Base-by-base conservation (phyloP, 441 rosid species). In the Jatropha podagrica region DNA sequence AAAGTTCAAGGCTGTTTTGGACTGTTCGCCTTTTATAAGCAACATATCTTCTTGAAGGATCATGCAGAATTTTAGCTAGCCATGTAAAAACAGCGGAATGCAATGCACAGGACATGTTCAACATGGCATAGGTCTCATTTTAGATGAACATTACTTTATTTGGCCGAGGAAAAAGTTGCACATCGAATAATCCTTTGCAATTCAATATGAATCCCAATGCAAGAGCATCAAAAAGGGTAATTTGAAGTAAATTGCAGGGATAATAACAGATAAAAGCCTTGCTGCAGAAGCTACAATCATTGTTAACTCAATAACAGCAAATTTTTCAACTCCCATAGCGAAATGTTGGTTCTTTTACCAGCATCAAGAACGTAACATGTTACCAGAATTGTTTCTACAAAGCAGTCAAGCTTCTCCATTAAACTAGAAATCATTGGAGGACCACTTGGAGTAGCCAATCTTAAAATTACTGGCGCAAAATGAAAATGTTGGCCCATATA, bases 101-200 rank as follows among this genome's bases (percentile, higher is more conserved):
- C 38, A 82, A 27, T 52, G 73, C 51, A 56, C 81, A 77, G n/a
- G 84, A 55, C 2, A 82, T 12, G 27, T 82, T 81, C 83, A 83
- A 77, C 46, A 81, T 76, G 4, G 74, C 69, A 65, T 69, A 84
- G 38, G 71, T 38, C 71, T 83, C 80, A 0, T 4, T 13, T 17
- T 81, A 70, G 27, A 89, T 46, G 23, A 68, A 20, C 81, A 37
- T 46, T 58, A 63, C 49, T n/a, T 68, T 68, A 63, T 71, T 59
- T 59, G 82, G 74, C 7, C 69, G 75, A 65, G 77, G 56, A 69
- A 73, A 87, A 42, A 78, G 26, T 41, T 75, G 85, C 59, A 85
- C 74, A 60, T 89, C 89, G 71, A 83, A 75, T 15, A 85, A 20
- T n/a, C 88, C 90, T 74, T 84, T 84, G 69, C 72, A 78, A 52